A percentile compares a stretch with the other conserved stretches of the same genome.
Evolutionary conservation across 768 basidiomycete genomes (phyloP).

Genomic region (Pleurotus tuoliensis): DNA sequence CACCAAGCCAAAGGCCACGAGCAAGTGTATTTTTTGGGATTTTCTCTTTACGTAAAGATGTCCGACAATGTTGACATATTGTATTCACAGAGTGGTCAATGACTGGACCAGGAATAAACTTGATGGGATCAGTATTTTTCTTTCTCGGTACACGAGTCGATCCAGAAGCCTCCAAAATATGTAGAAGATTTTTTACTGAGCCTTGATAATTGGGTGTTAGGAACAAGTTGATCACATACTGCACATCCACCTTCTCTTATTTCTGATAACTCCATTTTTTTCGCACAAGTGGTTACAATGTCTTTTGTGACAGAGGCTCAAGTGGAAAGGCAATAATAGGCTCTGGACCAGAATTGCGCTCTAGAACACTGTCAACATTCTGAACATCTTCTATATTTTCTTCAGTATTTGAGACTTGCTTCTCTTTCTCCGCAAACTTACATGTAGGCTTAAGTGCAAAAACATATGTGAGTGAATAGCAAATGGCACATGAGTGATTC

Average conservation of each 20-base stretch:
- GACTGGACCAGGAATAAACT: not conserved
- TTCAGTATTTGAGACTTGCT: not conserved
- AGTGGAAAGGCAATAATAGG: not conserved
- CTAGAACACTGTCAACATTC: too few species aligned
- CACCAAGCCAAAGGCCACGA: slow-evolving; percentile 29
- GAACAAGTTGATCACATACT: slow-evolving; percentile 4
- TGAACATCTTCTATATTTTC: not conserved
- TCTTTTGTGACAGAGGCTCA: not conserved
- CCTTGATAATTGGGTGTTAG: not conserved
- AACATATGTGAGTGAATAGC: not conserved
- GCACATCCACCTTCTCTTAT: slow-evolving; percentile 1
- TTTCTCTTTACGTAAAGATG: slow-evolving; percentile 8
- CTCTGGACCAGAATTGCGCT: too few species aligned
- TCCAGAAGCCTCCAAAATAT: not conserved
- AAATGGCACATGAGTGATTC: not conserved
- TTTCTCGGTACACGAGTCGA: not conserved
- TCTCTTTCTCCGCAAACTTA: not conserved
- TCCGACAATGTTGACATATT: slow-evolving; percentile 9
- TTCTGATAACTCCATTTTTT: not conserved
- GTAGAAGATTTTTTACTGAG: not conserved
- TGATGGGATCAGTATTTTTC: not conserved
- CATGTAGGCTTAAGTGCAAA: not conserved
- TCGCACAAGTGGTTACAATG: not conserved
- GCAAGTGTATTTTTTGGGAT: slow-evolving; percentile 18
- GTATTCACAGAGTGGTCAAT: not conserved